These are phyloP conservation scores for Themeda triandra DNA, from an alignment of 176 grass and related monocot genomes.

Conservation along the genomic window DNA sequence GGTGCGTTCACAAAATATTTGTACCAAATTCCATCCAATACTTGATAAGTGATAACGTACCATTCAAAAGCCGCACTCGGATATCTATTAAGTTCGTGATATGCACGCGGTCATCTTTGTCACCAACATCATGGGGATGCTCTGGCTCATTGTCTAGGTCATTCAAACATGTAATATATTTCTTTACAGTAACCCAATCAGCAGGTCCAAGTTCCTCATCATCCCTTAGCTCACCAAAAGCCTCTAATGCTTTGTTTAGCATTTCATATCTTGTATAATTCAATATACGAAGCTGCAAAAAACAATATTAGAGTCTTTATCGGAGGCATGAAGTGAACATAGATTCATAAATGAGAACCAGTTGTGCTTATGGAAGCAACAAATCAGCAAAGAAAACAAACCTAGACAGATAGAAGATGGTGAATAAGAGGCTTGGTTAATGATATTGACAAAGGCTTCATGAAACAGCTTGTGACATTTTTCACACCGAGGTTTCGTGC, in stretches of 20 bases:
- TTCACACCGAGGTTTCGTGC: too few relatives aligned
- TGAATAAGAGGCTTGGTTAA: constrained; percentile 1
- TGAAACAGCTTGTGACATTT: too few relatives aligned
- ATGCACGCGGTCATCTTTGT: constrained; percentile 48
- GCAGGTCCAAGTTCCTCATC: constrained; percentile 94
- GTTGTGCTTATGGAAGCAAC: not conserved
- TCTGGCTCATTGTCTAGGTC: constrained; percentile 67
- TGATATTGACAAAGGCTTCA: too few relatives aligned
- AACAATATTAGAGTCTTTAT: constrained; percentile 12
- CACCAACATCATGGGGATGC: constrained; percentile 71
- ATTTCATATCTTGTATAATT: constrained; percentile 84
- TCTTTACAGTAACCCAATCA: constrained; percentile 78
- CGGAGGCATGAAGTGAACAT: not conserved
- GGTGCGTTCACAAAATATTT: not conserved
- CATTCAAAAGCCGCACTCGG: constrained; percentile 82
- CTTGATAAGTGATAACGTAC: constrained; percentile 32
- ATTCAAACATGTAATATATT: constrained; percentile 84
- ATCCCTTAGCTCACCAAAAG: too few relatives aligned
- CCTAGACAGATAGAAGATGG: not conserved
- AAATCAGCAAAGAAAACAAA: not conserved
- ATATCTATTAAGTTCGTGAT: constrained; percentile 66
- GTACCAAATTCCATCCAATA: not conserved
- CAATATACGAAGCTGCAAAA: constrained; percentile 73
- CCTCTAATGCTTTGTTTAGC: too few relatives aligned
- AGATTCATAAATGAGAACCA: constrained; percentile 13